Base-by-base conservation (phyloP, 1,284 basidiomycete species). In the Rhodotorula sp. region DNA sequence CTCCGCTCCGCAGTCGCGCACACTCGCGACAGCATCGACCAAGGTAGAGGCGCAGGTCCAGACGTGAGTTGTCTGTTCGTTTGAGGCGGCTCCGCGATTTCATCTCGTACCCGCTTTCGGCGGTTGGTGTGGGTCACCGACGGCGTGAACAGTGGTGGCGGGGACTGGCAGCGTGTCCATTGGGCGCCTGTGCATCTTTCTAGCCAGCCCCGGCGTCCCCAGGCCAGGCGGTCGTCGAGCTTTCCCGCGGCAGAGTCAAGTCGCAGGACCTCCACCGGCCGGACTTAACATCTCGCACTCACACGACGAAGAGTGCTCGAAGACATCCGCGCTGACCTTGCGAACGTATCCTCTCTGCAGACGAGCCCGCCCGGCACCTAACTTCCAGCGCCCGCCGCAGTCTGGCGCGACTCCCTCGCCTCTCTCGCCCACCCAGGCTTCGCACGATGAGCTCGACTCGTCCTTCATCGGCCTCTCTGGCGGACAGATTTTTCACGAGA, bases 401-500 rank as follows among this genome's bases (percentile, higher is more conserved):
- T 64, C 66, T 13, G 59, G 59, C 55, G 58, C 57, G 18, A 58
- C 40, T 26, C 67, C 64, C 28, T 37, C 67, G 11, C 64, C 68
- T 6, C 68, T 71, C 53, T 40, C 59, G n/a, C 30, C 48, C 13
- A 31, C 77, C 15, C 55, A 70, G 52, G 74, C 76, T 48, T 77
- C 78, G 40, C 40, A 44, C 50, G 62, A 75, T 47, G 74, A 78
- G 16, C 77, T 83, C 69, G 82, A 83, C 69, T 69, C 77, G 59
- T 79, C 78, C 59, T 97, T 99, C 78, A 86, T 98, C 67, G 95
- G 95, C 70, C 87, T 95, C 82, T 92, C 92, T 26, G 95, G 95
- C 46, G 95, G 95, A 48, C 87, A 97, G 81, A 97, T 99, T 79
- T 97, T 99, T 83, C 94, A 99, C 81, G 94, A 99, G 83, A 98